These are phyloP conservation scores for Pseudonitzschia multiseries DNA, from an alignment of 108 stramenopile species.

Conservation along the genomic window DNA sequence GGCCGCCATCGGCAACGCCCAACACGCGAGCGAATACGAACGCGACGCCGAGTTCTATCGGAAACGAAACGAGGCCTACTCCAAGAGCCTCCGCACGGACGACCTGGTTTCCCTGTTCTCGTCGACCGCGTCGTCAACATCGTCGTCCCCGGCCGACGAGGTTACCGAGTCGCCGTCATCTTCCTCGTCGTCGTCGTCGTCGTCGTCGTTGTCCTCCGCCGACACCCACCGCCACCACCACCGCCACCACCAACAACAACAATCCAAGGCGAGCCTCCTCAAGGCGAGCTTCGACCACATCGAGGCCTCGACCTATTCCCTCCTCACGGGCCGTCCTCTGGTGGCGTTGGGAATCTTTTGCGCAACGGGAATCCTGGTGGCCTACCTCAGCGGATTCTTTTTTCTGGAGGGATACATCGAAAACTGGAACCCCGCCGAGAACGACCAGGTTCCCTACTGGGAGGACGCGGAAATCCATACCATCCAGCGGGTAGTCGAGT, in stretches of 20 bases:
- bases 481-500: not conserved
- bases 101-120: not conserved
- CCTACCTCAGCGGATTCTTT: conserved; percentile 32
- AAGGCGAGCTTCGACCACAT: conserved; percentile 19
- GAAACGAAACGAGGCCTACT: conserved; percentile 14
- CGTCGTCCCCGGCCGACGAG: not conserved
- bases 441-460: conserved; percentile 37
- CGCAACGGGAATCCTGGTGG: conserved; percentile 21
- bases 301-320: conserved; percentile 21
- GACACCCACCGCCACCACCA: too few relatives aligned
- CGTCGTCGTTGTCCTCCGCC: too few relatives aligned
- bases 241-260: too few relatives aligned
- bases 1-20: not conserved
- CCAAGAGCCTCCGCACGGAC: not conserved
- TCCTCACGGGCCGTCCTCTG: conserved; percentile 18
- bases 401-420: conserved; percentile 44
- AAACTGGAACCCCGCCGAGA: conserved; percentile 28
- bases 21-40: conserved; percentile 9
- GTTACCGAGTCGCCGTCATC: not conserved
- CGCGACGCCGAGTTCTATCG: conserved; percentile 21
- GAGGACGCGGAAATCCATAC: conserved; percentile 29
- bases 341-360: conserved; percentile 29
- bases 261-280: too few relatives aligned
- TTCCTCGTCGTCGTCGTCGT: too few relatives aligned
- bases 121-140: not conserved